These are phyloP conservation scores for Agaricales sp. DNA, from an alignment of 1,284 basidiomycete species.

Conservation along the genomic window DNA sequence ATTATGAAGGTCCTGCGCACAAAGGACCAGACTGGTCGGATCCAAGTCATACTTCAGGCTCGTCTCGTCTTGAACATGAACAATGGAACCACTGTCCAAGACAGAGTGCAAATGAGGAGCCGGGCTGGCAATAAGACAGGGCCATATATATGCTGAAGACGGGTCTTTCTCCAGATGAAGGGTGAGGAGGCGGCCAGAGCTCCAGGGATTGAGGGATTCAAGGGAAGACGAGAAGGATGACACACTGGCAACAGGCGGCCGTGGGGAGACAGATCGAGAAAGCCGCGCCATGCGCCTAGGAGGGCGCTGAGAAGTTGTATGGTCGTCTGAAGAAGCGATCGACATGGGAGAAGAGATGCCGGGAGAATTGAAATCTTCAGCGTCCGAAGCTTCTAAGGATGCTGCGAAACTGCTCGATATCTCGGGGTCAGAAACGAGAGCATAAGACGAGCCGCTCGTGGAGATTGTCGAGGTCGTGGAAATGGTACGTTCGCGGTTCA, in stretches of 20 bases:
- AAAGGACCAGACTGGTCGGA: conserved; percentile 62
- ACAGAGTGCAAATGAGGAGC: conserved; percentile 50
- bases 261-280: conserved; percentile 49
- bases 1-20: conserved; percentile 58
- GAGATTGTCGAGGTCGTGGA: conserved; percentile 62
- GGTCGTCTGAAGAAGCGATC: conserved; percentile 5
- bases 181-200: conserved; percentile 56
- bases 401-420: conserved; percentile 73
- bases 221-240: conserved; percentile 64
- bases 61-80: conserved; percentile 38
- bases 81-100: conserved; percentile 39
- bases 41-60: conserved; percentile 69
- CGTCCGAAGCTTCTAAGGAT: conserved; percentile 60
- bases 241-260: conserved; percentile 36
- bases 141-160: conserved; percentile 58
- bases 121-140: conserved; percentile 63
- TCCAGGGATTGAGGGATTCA: conserved; percentile 50
- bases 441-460: conserved; percentile 65
- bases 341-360: conserved; percentile 21
- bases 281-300: conserved; percentile 11
- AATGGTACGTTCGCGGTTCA: conserved; percentile 55
- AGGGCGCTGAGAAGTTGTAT: background rate
- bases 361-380: conserved; percentile 59
- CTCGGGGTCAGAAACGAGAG: conserved; percentile 67
- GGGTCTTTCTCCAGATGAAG: conserved; percentile 71